These are phyloP conservation scores for Yamadazyma endophytica DNA, from an alignment of 805 yeast species.

Conservation along the genomic window DNA sequence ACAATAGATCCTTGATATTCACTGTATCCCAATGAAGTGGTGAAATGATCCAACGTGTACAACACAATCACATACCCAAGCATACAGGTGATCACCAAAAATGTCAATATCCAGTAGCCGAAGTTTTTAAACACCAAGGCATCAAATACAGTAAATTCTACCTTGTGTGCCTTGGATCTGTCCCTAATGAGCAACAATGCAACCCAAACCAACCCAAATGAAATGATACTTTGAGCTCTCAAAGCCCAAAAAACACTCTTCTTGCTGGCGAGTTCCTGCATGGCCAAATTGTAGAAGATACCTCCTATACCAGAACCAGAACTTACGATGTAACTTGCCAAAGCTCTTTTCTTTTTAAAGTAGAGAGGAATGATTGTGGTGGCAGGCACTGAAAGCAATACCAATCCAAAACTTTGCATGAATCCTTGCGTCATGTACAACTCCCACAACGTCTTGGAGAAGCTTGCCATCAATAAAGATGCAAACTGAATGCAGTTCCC, in stretches of 20 bases:
- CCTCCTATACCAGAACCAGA: constrained; percentile 55
- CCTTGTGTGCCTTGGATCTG: constrained; percentile 8
- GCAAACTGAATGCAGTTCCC: constrained; percentile 51
- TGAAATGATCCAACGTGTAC: constrained; percentile 56
- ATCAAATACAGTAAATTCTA: constrained; percentile 35
- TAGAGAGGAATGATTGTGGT: constrained; percentile 61
- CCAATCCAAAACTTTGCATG: constrained; percentile 53
- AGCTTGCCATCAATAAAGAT: constrained; percentile 58
- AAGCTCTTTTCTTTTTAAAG: constrained; percentile 59
- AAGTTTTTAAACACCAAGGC: constrained; percentile 29
- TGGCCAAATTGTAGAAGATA: constrained; percentile 42
- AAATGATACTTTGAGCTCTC: constrained; percentile 40
- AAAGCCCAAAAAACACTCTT: constrained; percentile 47
- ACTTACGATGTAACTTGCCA: constrained; percentile 43
- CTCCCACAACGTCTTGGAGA: constrained; percentile 57
- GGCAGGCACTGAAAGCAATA: constrained; percentile 55
- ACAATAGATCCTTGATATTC: constrained; percentile 52
- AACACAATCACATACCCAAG: constrained; percentile 58
- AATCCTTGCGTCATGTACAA: constrained; percentile 65
- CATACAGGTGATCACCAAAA: constrained; percentile 44
- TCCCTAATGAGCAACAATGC: constrained; percentile 14
- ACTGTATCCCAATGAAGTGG: constrained; percentile 54
- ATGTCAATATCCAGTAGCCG: constrained; percentile 39
- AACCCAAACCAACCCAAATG: constrained; percentile 20
- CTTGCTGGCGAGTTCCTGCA: constrained; percentile 37